Percentiles rank a stretch among this genome's conserved stretches.
Conservation (phyloP, 768 basidiomycete species). For the Pleurotus ostreatus region DNA sequence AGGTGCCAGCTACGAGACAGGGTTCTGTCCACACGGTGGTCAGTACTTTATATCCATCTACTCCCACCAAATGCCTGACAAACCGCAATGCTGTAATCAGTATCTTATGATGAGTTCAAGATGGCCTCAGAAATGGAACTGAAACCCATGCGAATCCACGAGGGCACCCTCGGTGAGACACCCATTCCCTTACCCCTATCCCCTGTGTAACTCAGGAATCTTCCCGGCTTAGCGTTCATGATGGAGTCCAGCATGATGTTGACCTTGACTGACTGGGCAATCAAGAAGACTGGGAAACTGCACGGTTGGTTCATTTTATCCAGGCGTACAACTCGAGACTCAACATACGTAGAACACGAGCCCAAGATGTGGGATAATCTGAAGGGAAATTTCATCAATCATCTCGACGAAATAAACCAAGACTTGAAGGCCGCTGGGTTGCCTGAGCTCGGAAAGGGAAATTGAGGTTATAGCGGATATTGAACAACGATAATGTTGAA, state of each 20-base stretch:
- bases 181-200: not conserved
- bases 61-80: not conserved
- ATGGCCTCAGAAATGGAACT: constrained; percentile 51
- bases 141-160: constrained; percentile 44
- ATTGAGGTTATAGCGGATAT: not conserved
- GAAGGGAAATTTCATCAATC: constrained; percentile 53
- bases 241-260: constrained; percentile 62
- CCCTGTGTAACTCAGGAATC: not conserved
- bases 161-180: constrained; percentile 45
- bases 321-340: not conserved
- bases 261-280: constrained; percentile 61
- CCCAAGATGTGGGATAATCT: constrained; percentile 66
- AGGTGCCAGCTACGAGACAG: constrained; percentile 58
- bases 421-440: constrained; percentile 40
- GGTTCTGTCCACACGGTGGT: constrained; percentile 66
- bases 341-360: constrained; percentile 42
- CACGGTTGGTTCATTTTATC: constrained; percentile 36
- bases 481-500: too few relatives aligned
- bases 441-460: constrained; percentile 19
- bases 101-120: constrained; percentile 59
- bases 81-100: constrained; percentile 19
- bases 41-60: constrained; percentile 9
- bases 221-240: constrained; percentile 45
- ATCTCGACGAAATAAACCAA: constrained; percentile 51
- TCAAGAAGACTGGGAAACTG: constrained; percentile 53